Evolutionary conservation across 202 grass and related monocot genomes (phyloP).

Genomic region (Elaeis oleifera): DNA sequence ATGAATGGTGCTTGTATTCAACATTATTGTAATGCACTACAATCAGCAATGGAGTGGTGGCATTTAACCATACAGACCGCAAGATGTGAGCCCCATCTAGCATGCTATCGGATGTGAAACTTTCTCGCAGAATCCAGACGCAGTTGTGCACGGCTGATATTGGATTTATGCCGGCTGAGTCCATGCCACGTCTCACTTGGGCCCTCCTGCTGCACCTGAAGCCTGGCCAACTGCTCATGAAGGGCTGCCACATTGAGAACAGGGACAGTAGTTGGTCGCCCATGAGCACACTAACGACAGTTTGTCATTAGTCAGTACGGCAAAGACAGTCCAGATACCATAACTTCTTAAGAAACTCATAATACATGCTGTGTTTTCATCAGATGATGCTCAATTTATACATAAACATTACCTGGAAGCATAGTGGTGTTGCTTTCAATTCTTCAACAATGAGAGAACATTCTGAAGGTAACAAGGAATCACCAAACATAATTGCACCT

Average conservation of each 20-base stretch:
- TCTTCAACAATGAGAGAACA: conserved; percentile 91
- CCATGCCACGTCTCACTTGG: conserved; percentile 50
- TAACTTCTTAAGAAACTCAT: too few relatives aligned
- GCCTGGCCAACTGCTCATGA: conserved; percentile 37
- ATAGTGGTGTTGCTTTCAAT: conserved; percentile 80
- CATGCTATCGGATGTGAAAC: conserved; percentile 18
- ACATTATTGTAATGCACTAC: too few relatives aligned
- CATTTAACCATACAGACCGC: too few relatives aligned
- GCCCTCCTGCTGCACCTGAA: conserved; percentile 29
- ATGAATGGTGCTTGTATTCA: too few relatives aligned
- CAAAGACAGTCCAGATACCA: too few relatives aligned
- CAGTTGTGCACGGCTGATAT: conserved; percentile 9
- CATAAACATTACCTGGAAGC: conserved; percentile 55
- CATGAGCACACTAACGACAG: conserved; percentile 73
- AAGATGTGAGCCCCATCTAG: too few relatives aligned
- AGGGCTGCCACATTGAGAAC: conserved; percentile 53
- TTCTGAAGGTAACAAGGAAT: conserved; percentile 70
- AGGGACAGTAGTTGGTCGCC: conserved; percentile 72
- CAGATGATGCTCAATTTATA: too few relatives aligned
- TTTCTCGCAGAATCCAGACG: conserved; percentile 25
- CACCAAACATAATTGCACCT: conserved; percentile 99
- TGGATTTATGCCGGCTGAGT: conserved; percentile 37
- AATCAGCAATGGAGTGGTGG: too few relatives aligned
- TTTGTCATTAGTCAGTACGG: too few relatives aligned
- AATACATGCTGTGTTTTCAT: too few relatives aligned